A percentile compares a stretch with the other conserved stretches of the same genome.
Conservation (phyloP, 2,329 filamentous ascomycete genomes). For the Aspergillus floridensis region DNA sequence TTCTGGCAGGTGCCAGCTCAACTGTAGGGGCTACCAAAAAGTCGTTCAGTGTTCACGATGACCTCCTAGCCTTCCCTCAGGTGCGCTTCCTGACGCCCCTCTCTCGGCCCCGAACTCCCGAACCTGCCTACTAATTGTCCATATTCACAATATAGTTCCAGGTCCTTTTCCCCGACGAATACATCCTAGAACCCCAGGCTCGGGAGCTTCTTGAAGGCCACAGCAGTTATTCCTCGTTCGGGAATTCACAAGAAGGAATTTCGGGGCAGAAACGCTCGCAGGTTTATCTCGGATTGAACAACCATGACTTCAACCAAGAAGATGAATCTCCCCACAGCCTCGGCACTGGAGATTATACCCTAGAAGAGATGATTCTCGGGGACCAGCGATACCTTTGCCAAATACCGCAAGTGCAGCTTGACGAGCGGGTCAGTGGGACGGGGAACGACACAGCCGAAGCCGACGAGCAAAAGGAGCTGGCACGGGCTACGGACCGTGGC, state of each 20-base stretch:
- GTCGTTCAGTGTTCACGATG: slow-evolving; percentile 82
- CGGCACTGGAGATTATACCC: slow-evolving; percentile 39
- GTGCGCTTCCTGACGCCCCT: slow-evolving; percentile 47
- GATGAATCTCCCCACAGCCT: slow-evolving; percentile 9
- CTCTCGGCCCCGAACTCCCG: background rate
- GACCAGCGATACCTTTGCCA: slow-evolving; percentile 77
- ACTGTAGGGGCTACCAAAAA: slow-evolving; percentile 53
- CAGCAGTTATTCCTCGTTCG: slow-evolving; percentile 16
- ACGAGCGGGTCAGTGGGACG: slow-evolving; percentile 63
- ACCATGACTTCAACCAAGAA: slow-evolving; percentile 34
- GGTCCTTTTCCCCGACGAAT: slow-evolving; percentile 70
- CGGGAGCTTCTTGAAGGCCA: slow-evolving; percentile 49
- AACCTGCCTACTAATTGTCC: background rate
- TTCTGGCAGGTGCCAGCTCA: slow-evolving; percentile 31
- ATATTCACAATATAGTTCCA: slow-evolving; percentile 62
- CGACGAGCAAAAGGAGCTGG: slow-evolving; percentile 77
- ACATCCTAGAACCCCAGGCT: slow-evolving; percentile 69
- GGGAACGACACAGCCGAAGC: slow-evolving; percentile 52
- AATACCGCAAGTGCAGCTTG: slow-evolving; percentile 67
- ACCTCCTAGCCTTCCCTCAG: slow-evolving; percentile 82
- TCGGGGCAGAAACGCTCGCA: slow-evolving; percentile 23
- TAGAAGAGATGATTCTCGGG: slow-evolving; percentile 72
- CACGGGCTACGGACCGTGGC: slow-evolving; percentile 71
- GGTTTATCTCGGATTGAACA: slow-evolving; percentile 21
- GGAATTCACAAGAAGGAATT: slow-evolving; percentile 14